A percentile compares a stretch with the other conserved stretches of the same genome.
phyloP scores from a whole-genome alignment of 768 basidiomycete species.

The Auriscalpium orientale region DNA sequence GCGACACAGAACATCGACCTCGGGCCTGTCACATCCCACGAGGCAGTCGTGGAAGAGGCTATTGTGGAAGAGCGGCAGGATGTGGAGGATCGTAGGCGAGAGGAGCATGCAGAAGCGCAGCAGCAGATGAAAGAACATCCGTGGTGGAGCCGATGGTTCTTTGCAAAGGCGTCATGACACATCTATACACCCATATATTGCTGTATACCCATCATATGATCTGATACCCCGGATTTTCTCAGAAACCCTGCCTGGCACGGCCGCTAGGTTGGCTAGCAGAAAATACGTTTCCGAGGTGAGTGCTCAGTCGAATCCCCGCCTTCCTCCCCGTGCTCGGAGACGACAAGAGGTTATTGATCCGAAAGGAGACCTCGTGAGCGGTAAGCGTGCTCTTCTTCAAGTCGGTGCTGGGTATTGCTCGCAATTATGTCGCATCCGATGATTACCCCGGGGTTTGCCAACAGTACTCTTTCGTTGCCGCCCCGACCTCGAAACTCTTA shows the following conservation, averaged over 20 bases:
- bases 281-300: too few species aligned
- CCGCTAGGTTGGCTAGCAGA: too few species aligned
- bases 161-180: slow-evolving; percentile 26
- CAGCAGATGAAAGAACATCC: slow-evolving; percentile 35
- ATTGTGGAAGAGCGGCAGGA: slow-evolving; percentile 63
- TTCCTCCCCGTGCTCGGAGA: too few species aligned
- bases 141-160: slow-evolving; percentile 66
- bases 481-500: too few species aligned
- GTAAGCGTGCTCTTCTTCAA: background rate
- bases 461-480: too few species aligned
- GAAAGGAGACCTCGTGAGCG: background rate
- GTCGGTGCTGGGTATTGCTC: background rate
- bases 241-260: background rate
- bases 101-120: slow-evolving; percentile 46
- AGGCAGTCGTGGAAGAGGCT: slow-evolving; percentile 62
- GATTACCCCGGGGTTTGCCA: background rate
- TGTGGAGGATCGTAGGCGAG: slow-evolving; percentile 41
- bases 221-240: background rate
- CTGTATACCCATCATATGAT: background rate
- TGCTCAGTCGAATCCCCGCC: too few species aligned
- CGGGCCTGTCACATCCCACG: slow-evolving; percentile 30
- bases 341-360: background rate
- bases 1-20: background rate
- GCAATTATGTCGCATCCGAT: slow-evolving; percentile 8
- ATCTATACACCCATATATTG: background rate